Evolutionary conservation across 2,329 filamentous ascomycete species (phyloP), one percentile per base, ranked within the genome.

Genomic region (Pezicula rhizophila): DNA sequence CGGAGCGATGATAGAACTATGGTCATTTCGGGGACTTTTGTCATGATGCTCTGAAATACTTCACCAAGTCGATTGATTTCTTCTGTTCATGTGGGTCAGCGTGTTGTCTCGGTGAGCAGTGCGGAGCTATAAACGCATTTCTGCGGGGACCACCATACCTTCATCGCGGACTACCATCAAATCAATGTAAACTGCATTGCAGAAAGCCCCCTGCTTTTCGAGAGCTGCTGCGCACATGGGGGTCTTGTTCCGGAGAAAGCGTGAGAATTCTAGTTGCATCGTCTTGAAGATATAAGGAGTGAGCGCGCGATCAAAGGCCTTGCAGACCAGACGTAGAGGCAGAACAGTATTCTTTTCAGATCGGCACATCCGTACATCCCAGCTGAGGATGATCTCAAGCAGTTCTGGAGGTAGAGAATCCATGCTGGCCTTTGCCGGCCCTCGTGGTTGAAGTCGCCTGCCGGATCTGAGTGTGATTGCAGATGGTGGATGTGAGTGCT

Each of bases 151-250:
- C 11, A 38, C 54, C 70, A 54, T 63, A 77, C 75, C 58, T 46
- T 77, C 73, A 56, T 78, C 75, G 54, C 75, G 69, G 34, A 78
- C 60, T 14, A 77, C 68, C 72, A 75, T 77, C 59, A 78, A 62
- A 56, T 79, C 75, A 42, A 78, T 65, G 50, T 73, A 75, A 4
- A 79, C 56, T 26, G 72, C 70, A 54, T 70, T 70, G 65, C 73
- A 75, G n/a, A 73, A 64, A 26, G 68, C 66, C 2, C 72, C 74
- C 44, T 76, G 66, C 2, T 68, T 70, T 53, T 69, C 66, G n/a
- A 78, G 59, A 6, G 68, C 69, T 56, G 68, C 65, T n/a, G 67
- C 51, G 45, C 67, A 61, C 54, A 62, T 55, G 61, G 68, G 44
- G 62, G 60, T 51, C 57, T 65, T 46, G 47, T 53, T 31, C 15